A percentile compares a stretch with the other conserved stretches of the same genome.
These are phyloP conservation scores for Rosa chinensis DNA, from an alignment of 306 rosid genomes.

Conservation along the genomic window DNA sequence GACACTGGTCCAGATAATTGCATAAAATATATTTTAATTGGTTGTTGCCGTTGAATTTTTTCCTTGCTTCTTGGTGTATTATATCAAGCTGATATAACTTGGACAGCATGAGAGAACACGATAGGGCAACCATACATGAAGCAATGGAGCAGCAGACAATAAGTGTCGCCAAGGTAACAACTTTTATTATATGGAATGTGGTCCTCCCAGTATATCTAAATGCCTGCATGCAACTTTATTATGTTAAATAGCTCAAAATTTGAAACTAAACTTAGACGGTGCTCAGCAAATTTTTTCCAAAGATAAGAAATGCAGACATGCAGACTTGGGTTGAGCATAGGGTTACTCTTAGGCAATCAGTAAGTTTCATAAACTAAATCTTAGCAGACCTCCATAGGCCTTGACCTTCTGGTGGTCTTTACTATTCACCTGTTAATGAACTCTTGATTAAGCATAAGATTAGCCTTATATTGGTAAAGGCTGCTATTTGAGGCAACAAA, in stretches of 20 bases:
- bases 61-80: constrained; percentile 17
- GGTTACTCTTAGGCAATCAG: background rate
- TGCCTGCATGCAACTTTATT: background rate
- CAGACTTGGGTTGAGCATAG: background rate
- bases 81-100: constrained; percentile 25
- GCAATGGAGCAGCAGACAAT: constrained; percentile 99
- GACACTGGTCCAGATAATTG: background rate
- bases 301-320: background rate
- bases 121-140: constrained; percentile 97
- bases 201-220: background rate
- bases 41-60: background rate
- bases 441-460: background rate
- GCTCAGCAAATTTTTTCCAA: background rate
- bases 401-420: background rate
- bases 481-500: background rate
- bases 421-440: background rate
- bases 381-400: background rate
- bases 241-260: background rate
- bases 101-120: constrained; percentile 94
- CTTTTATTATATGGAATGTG: background rate
- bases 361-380: background rate
- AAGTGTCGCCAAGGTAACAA: constrained; percentile 91
- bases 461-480: background rate
- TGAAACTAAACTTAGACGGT: background rate
- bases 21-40: background rate